phyloP scores from a whole-genome alignment of 768 basidiomycete species.

The Neoboletus magnificus region DNA sequence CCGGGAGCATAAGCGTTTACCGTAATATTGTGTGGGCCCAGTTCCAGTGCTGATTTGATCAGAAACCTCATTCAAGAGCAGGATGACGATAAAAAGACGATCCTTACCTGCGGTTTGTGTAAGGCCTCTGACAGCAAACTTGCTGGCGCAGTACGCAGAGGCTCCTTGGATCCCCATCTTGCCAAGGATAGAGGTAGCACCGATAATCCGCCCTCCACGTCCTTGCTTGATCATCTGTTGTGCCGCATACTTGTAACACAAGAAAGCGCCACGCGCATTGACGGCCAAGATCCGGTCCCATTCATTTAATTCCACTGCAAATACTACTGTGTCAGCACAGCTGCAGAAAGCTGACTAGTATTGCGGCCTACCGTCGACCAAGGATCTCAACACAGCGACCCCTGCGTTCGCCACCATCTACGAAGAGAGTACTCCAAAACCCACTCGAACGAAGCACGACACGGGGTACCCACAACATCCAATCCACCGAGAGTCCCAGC shows the following conservation, averaged over 20 bases:
- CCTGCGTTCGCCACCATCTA: conserved; percentile 23
- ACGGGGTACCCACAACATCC: conserved; percentile 1
- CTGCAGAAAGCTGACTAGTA: too few species aligned
- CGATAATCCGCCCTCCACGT: too few species aligned
- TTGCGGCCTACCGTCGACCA: not conserved
- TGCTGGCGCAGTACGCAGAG: too few species aligned
- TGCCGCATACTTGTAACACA: too few species aligned
- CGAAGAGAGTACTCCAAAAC: too few species aligned
- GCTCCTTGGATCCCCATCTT: too few species aligned
- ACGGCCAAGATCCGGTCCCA: conserved; percentile 22
- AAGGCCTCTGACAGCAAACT: too few species aligned
- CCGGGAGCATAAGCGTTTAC: not conserved
- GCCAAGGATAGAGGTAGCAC: too few species aligned
- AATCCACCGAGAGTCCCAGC: conserved; percentile 3
- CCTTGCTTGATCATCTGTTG: too few species aligned
- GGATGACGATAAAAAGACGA: not conserved
- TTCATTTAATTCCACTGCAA: not conserved
- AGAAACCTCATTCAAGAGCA: not conserved
- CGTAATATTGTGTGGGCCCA: not conserved
- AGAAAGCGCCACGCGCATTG: conserved; percentile 41
- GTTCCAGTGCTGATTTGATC: not conserved
- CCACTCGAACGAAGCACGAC: too few species aligned
- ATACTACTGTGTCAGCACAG: not conserved
- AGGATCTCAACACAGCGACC: not conserved
- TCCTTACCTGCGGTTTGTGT: too few species aligned